Conservation (phyloP, 1,284 basidiomycete species). For the Melampsora americana region DNA sequence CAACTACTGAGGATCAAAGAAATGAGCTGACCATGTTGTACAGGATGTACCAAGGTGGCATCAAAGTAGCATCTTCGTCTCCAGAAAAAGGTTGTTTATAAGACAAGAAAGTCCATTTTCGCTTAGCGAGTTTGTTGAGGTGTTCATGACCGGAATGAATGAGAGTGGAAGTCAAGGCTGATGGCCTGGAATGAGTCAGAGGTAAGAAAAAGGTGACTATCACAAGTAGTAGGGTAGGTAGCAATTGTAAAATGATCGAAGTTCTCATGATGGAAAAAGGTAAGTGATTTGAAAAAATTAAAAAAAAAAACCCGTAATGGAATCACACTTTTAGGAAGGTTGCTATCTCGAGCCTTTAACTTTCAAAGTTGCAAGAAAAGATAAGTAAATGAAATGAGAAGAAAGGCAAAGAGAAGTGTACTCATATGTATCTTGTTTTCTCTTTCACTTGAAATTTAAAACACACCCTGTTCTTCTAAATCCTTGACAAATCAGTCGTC, state of each 20-base stretch:
- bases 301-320: not conserved
- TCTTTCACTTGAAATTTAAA: too few species aligned
- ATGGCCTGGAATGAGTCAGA: not conserved
- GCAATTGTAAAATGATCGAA: not conserved
- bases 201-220: not conserved
- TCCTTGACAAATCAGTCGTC: too few species aligned
- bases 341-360: too few species aligned
- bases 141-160: not conserved
- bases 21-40: not conserved
- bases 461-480: too few species aligned
- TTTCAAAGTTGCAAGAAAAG: too few species aligned
- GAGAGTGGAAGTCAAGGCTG: not conserved
- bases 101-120: not conserved
- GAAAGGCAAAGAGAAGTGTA: too few species aligned
- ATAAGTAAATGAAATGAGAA: too few species aligned
- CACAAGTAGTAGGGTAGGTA: not conserved
- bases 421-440: too few species aligned
- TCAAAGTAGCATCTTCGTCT: not conserved
- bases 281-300: not conserved
- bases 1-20: not conserved
- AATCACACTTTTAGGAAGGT: not conserved
- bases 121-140: conserved; percentile 1
- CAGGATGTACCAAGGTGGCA: not conserved
- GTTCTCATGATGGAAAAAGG: not conserved
- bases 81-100: not conserved